Evolutionary conservation across 2,329 filamentous ascomycete species (phyloP).

Genomic region (Nothopassalora personata): DNA sequence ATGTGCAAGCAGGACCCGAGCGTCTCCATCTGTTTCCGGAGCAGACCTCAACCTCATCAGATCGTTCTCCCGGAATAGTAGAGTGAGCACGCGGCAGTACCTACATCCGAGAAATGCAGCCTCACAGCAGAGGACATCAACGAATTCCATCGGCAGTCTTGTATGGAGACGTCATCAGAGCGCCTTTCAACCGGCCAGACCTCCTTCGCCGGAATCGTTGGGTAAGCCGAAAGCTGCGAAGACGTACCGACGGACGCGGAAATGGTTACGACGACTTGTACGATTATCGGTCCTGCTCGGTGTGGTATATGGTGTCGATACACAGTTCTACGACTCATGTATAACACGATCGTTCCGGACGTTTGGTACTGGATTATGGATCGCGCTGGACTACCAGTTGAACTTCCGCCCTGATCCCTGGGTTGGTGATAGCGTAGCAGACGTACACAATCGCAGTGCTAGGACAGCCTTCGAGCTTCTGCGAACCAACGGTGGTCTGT

Average conservation of each 20-base stretch:
- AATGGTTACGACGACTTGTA: conserved; percentile 71
- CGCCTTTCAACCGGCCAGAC: conserved; percentile 45
- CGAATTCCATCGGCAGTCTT: not conserved
- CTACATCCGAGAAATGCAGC: not conserved
- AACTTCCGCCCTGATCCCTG: conserved; percentile 82
- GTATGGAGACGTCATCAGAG: conserved; percentile 21
- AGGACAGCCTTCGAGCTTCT: conserved; percentile 76
- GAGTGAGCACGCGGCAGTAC: conserved; percentile 8
- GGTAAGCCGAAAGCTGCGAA: conserved; percentile 66
- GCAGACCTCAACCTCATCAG: conserved; percentile 14
- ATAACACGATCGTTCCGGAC: conserved; percentile 74
- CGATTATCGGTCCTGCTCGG: conserved; percentile 57
- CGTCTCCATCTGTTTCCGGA: conserved; percentile 20
- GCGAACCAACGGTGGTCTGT: conserved; percentile 81
- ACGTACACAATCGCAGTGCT: conserved; percentile 78
- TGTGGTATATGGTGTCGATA: conserved; percentile 63
- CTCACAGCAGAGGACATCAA: not conserved
- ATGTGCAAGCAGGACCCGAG: conserved; percentile 28
- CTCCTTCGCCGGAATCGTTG: conserved; percentile 72
- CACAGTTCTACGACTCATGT: conserved; percentile 70
- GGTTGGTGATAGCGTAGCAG: conserved; percentile 65
- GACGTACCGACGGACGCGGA: conserved; percentile 63
- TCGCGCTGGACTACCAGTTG: conserved; percentile 91
- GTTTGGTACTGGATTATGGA: conserved; percentile 70
- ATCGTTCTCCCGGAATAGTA: not conserved